Base-by-base conservation (phyloP, 2,329 filamentous ascomycete species). In the Calycina herbarum region DNA sequence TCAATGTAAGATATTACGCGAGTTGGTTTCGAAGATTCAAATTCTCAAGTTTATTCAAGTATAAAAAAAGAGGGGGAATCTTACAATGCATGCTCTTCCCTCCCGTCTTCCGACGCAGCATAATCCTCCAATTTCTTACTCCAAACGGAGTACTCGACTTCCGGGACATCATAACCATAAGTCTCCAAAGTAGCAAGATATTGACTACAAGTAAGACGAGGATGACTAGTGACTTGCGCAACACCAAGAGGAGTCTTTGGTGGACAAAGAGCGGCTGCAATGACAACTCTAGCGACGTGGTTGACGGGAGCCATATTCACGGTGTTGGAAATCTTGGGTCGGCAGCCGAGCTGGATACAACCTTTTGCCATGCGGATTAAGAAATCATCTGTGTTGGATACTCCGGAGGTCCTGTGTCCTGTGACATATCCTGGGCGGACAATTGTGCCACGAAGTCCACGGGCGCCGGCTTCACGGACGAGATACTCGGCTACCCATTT, bases 271-370 rank as follows among this genome's bases (percentile, higher is more conserved):
- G 87, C 84, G 5, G 89, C 82, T 0, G 93, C 92, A 20, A 93
- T 87, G 31, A 96, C 90, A 7, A 96, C 86, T n/a, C 86, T 84
- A 1, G 89, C 86, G 42, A 97, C 93, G 70, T 96, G 92, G 68
- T 88, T 87, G 31, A 97, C 93, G 0, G 94, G 94, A 0, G 97
- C 91, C 77, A 89, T 87, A 80, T 97, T 98, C 77, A 97, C 87
- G 0, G 92, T 92, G 80, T 97, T 98, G 76, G 83, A 79, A 71
- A 97, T 96, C 70, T 86, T 84, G 0, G 94, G 94, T 0, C 92
- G 84, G 2, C 83, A 82, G 2, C 81, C 81, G 2, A 97, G 82
- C 78, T 98, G 94, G 61, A 96, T 82, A 73, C 93, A 96, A 65
- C 93, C 94, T 80, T 97, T 97, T 64, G 89, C 80, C 79, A 97